A percentile compares a stretch with the other conserved stretches of the same genome.
Evolutionary conservation across 805 yeast species (phyloP).

Genomic region (Lachancea kluyveri): DNA sequence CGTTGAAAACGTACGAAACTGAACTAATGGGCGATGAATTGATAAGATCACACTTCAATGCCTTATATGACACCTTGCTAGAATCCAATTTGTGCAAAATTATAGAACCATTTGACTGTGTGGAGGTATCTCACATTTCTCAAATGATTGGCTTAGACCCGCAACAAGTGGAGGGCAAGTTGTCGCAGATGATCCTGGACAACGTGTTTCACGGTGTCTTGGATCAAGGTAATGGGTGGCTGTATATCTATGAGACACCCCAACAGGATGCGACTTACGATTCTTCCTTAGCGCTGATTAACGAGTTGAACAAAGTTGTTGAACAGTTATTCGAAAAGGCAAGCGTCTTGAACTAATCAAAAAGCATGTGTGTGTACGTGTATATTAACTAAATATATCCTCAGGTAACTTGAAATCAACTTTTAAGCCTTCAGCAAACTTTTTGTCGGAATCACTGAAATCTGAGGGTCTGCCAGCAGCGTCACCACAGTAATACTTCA

Average conservation of each 20-base stretch:
- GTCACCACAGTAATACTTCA: slow-evolving; percentile 71
- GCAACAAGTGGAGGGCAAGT: slow-evolving; percentile 86
- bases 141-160: slow-evolving; percentile 81
- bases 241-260: slow-evolving; percentile 85
- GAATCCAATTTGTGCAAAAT: slow-evolving; percentile 92
- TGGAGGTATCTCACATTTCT: slow-evolving; percentile 87
- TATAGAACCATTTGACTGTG: slow-evolving; percentile 92
- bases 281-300: slow-evolving; percentile 78
- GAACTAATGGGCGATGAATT: slow-evolving; percentile 84
- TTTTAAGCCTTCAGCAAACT: slow-evolving; percentile 56
- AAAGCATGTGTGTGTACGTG: neutral
- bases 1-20: slow-evolving; percentile 58
- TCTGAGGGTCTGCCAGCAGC: slow-evolving; percentile 85
- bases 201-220: slow-evolving; percentile 92
- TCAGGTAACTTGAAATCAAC: slow-evolving; percentile 67
- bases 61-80: slow-evolving; percentile 84
- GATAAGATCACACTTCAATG: slow-evolving; percentile 86
- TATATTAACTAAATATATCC: slow-evolving; percentile 40
- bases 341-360: slow-evolving; percentile 59
- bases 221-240: slow-evolving; percentile 98
- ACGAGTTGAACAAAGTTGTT: slow-evolving; percentile 80
- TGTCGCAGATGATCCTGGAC: slow-evolving; percentile 94
- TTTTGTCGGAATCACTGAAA: slow-evolving; percentile 71
- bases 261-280: slow-evolving; percentile 83
- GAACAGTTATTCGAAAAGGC: slow-evolving; percentile 94